These are phyloP conservation scores for Tuber melanosporum DNA, from an alignment of 495 filamentous ascomycete genomes.

Conservation along the genomic window DNA sequence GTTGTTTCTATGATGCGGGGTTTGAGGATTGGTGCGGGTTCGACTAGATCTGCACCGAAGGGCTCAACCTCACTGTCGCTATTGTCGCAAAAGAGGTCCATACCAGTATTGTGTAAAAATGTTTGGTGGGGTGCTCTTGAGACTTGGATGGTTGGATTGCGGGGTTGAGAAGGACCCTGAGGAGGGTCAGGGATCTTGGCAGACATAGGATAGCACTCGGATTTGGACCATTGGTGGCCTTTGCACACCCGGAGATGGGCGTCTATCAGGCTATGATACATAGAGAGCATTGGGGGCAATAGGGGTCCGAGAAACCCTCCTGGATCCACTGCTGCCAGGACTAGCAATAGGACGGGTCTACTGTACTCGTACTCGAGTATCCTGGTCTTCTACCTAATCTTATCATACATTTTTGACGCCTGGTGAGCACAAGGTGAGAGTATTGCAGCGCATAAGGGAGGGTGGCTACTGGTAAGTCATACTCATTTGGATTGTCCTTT, in stretches of 20 bases:
- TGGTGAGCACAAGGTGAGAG: not conserved
- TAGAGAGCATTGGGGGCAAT: not conserved
- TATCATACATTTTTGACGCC: not conserved
- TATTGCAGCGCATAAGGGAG: not conserved
- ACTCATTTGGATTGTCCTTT: not conserved
- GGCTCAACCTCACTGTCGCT: conserved; percentile 40
- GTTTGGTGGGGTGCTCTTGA: not conserved
- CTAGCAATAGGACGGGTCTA: not conserved
- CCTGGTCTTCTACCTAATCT: not conserved
- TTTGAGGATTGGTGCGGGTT: conserved; percentile 33
- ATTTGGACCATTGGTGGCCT: not conserved
- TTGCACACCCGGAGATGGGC: not conserved
- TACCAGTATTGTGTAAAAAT: conserved; percentile 7
- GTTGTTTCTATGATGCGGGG: conserved; percentile 57
- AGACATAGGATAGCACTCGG: not conserved
- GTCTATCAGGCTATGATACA: not conserved
- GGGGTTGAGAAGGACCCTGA: conserved; percentile 16
- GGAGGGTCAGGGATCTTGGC: conserved; percentile 23
- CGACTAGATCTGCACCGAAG: conserved; percentile 29
- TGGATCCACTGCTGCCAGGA: not conserved
- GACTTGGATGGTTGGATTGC: not conserved
- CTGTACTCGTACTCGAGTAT: not conserved
- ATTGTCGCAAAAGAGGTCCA: conserved; percentile 41
- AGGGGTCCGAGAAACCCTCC: not conserved
- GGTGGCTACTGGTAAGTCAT: not conserved